These are phyloP conservation scores for Phytophthora pinifolia DNA, from an alignment of 352 stramenopile genomes.

Conservation along the genomic window DNA sequence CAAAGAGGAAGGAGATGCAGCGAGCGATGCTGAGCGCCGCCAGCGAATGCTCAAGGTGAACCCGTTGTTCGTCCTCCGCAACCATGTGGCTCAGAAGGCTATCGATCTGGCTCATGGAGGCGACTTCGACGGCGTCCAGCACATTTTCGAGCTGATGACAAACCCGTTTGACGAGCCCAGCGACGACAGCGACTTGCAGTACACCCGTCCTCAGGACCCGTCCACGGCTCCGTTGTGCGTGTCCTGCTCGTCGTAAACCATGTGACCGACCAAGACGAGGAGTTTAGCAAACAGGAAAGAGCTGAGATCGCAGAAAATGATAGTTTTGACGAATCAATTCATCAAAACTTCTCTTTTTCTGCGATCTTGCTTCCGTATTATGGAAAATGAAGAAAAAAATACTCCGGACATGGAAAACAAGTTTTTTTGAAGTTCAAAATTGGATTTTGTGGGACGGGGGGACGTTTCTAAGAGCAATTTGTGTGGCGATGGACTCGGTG, in stretches of 20 bases:
- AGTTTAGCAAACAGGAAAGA: too few species aligned
- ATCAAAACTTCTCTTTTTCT: too few species aligned
- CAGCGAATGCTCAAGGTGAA: slow-evolving; percentile 68
- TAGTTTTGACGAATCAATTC: too few species aligned
- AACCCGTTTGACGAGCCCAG: slow-evolving; percentile 63
- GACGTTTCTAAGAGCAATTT: too few species aligned
- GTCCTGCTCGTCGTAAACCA: slow-evolving; percentile 77
- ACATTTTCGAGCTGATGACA: slow-evolving; percentile 72
- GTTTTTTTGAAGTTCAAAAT: too few species aligned
- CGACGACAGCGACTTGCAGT: slow-evolving; percentile 40
- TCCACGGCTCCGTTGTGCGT: slow-evolving; percentile 60
- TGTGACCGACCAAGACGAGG: too few species aligned
- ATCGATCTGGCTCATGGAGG: slow-evolving; percentile 80
- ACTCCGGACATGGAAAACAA: too few species aligned
- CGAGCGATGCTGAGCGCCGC: slow-evolving; percentile 35
- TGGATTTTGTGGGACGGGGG: too few species aligned
- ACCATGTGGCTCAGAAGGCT: slow-evolving; percentile 87
- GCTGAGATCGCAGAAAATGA: too few species aligned
- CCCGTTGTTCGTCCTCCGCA: slow-evolving; percentile 85
- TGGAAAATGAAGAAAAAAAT: too few species aligned
- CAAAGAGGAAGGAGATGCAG: slow-evolving; percentile 40
- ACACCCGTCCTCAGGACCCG: slow-evolving; percentile 54
- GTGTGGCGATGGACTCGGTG: slow-evolving; percentile 39
- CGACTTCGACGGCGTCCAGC: slow-evolving; percentile 62
- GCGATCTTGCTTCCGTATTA: too few species aligned